Evolutionary conservation across 2,329 filamentous ascomycete species (phyloP), one percentile per base, ranked within the genome.

Genomic region (Ophiostoma tasmaniense): DNA sequence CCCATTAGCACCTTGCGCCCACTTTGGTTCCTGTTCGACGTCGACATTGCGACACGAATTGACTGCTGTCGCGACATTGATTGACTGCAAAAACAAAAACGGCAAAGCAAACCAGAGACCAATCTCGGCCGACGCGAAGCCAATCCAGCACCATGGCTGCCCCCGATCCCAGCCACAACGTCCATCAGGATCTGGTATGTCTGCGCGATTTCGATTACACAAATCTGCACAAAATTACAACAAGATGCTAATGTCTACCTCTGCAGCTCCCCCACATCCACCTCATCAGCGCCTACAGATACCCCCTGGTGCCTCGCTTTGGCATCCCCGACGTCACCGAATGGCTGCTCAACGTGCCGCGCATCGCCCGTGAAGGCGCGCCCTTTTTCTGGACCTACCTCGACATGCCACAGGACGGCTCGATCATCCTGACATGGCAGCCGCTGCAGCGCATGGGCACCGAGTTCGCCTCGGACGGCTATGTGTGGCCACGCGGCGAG

Each of bases 331-430:
- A 93, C 73, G 91, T 94, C 33, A 89, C 92, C 71, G 89, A 91
- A 75, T 94, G 92, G 84, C 86, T 98, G 71, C 84, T 93, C 76
- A 87, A 89, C 75, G 93, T 93, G 52, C 92, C 93, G 10, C 90
- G 91, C 76, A 90, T 97, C 71, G 90, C 93, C 74, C 91, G 92
- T 78, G 90, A 96, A 76, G 84, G 89, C 72, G 89, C 93, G 66
- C 87, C 94, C 2, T 93, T 99, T 84, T 91, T 90, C 79, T 99
- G 94, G 94, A 93, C 90, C 64, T 97, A 94, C 78, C 86, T 98
- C 69, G 88, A 95, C 74, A 86, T 88, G 67, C 94, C 94, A 13
- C 84, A 84, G 67, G 92, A 96, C 78, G 93, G 93, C 69, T 90
- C 89, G 10, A 85, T 97, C 62, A 86, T 95, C 76, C 83, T 98